Base-by-base conservation (phyloP, 768 basidiomycete genomes). In the Inosperma sp. region DNA sequence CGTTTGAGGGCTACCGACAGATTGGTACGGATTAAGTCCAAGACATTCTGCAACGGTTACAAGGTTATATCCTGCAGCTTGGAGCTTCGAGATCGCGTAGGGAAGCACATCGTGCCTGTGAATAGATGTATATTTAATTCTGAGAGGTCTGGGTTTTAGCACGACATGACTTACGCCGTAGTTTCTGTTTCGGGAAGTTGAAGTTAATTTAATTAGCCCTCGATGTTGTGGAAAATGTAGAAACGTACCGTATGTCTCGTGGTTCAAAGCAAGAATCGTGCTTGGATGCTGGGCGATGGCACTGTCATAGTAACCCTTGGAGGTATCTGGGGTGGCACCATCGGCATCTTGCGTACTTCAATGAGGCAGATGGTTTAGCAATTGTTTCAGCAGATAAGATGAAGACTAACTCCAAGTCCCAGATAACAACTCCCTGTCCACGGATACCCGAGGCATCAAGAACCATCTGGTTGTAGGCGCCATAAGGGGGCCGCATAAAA, bases 401-500 rank as follows among this genome's bases (percentile, higher is more conserved):
- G 23, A 10, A 17, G 16, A 59, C 67, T 8, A 42, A 71, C 71
- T 73, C 72, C 22, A 69, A 66, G 53, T 73, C 72, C 73, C 73
- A 75, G 33, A 59, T 59, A 12, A 62, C 67, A 14, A 72, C 55
- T 3, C 55, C 52, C 44, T 71, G 68, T 1, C 65, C 68, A 8
- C 66, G 66, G 10, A 21, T 39, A 7, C 56, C 60, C 9, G 74
- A 64, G 6, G 68, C 70, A 4, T 63, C 46, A 1, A 57, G 59
- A 13, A 75, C 72, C 17, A 64, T 52, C 40, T 70, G 54, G 50
- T 75, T 75, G 62, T 68, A 72, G 43, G 64, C 62, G 1, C 76
- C 76, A 52, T 66, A 78, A 12, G 76, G 72, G 27, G 71, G 72
- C 22, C 72, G 68, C 66, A 71, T 68, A 54, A 70, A 69, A 5